Base-by-base conservation (phyloP, 345 rosid species). In the Linum lewisii region DNA sequence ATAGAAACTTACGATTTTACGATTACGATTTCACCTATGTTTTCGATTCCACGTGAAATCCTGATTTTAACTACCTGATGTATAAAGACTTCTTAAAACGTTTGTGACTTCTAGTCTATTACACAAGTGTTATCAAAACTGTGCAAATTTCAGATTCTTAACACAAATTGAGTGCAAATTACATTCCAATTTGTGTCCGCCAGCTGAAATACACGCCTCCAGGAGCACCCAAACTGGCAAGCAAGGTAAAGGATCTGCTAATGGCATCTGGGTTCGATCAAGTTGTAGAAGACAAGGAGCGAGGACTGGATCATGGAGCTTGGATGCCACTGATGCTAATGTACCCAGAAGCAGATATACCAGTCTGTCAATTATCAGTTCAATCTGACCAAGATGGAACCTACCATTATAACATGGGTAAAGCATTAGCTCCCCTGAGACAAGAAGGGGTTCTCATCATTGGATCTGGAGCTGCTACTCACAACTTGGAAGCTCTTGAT, bases 271-370 rank as follows among this genome's bases (percentile, higher is more conserved):
- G 87, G 16, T 68, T 85, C 71, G 61, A 74, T 24, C 81, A 64
- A 4, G 92, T 89, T 6, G 58, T 74, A 25, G 92, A 78, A 73
- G 97, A 89, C 56, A 75, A 51, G 29, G 64, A 75, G 24, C 83
- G 95, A 3, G 97, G 99, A 38, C 78, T 93, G 42, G 99, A 93
- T 71, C 99, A 93, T 54, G 99, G 99, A 7, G 92, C 97, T 21
- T 93, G 99, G 99, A 82, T 85, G 63, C 97, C 95, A 6, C 63
- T 93, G 15, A 83, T 87, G 92, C 74, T 89, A 97, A n/a, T n/a
- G n/a, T n/a, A n/a, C n/a, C n/a, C n/a, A n/a, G n/a, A n/a, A n/a
- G n/a, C n/a, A n/a, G n/a, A n/a, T n/a, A n/a, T n/a, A n/a, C n/a
- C n/a, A n/a, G n/a, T n/a, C n/a, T n/a, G n/a, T n/a, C n/a, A n/a